Evolutionary conservation across 495 filamentous ascomycete genomes (phyloP), one percentile per base, ranked within the genome.

Genomic region (Xylaria curta): DNA sequence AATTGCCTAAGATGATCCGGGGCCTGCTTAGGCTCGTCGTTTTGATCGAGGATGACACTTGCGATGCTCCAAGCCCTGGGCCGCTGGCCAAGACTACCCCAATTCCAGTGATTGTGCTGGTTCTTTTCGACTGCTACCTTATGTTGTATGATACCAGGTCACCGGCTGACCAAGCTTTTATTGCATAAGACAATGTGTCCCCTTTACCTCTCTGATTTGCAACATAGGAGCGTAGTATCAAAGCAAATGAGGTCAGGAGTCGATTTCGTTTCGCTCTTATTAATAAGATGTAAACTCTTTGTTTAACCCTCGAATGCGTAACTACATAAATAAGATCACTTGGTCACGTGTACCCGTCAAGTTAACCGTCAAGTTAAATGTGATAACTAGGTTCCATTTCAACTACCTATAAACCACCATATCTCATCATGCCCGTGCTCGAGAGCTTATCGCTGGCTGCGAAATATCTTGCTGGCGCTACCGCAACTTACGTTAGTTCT

Each of bases 401-500:
- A 10, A 10, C 15, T 44, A 21, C 10, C 6, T 4, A 21, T 21
- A 42, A 13, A 5, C 12, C 0, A 15, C 36, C 7, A 1, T 26
- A 40, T 17, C 24, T 6, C 60, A 12, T 42, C 13, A 62, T 62
- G 60, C 13, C 38, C 19, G 15, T 62, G 38, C 31, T 62, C 4
- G 38, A 62, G 0, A 13, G 60, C 38, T 21, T 62, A n/a, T 62
- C 21, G 15, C 60, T 62, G 12, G 17, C 21, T 12, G 21, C 38
- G 60, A 62, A 62, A 9, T 62, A 62, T 62, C 8, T 62, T 2
- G 21, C 21, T 5, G 38, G 60, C 12, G 60, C 38, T 12, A 44
- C 38, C 4, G 38, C n/a, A 26, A 62, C 60, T 42, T 62, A 62
- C n/a, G 60, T 62, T 28, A 62, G 60, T 62, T 62, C 0, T 62